Evolutionary conservation across 2,329 filamentous ascomycete genomes (phyloP).

Genomic region (Emmonsiellopsis sp.): DNA sequence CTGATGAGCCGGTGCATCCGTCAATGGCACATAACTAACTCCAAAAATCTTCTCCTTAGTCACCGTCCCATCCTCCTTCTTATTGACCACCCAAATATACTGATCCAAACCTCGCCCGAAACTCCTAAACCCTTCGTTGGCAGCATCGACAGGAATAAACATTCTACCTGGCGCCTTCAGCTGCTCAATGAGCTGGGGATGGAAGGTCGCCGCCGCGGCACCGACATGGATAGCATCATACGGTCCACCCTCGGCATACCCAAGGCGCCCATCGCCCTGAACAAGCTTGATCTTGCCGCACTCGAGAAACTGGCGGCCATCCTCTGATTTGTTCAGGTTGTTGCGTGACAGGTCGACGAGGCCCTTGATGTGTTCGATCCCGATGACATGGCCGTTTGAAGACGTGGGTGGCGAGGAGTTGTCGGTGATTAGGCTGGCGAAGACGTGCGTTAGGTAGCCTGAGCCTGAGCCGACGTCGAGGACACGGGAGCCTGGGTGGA

Average conservation of each 20-base stretch:
- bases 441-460: slow-evolving; percentile 78
- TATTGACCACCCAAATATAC: slow-evolving; percentile 56
- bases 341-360: slow-evolving; percentile 52
- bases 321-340: slow-evolving; percentile 57
- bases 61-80: slow-evolving; percentile 49
- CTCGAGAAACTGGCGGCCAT: slow-evolving; percentile 52
- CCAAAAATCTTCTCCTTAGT: slow-evolving; percentile 49
- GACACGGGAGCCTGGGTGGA: slow-evolving; percentile 47
- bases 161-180: slow-evolving; percentile 65
- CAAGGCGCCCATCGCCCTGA: slow-evolving; percentile 62
- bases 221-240: slow-evolving; percentile 97
- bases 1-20: slow-evolving; percentile 41
- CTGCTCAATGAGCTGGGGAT: slow-evolving; percentile 64
- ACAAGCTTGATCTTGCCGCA: slow-evolving; percentile 61
- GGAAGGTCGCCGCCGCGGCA: slow-evolving; percentile 67
- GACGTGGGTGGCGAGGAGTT: slow-evolving; percentile 12
- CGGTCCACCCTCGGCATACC: slow-evolving; percentile 48
- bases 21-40: slow-evolving; percentile 56
- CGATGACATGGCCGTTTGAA: slow-evolving; percentile 49
- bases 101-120: slow-evolving; percentile 33
- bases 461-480: slow-evolving; percentile 68
- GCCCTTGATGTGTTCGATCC: slow-evolving; percentile 62
- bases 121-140: slow-evolving; percentile 18
- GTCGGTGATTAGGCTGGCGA: slow-evolving; percentile 61
- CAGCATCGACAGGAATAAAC: slow-evolving; percentile 54